phyloP scores from a whole-genome alignment of 176 grass and related monocot species.

The Pontederia crassipes region DNA sequence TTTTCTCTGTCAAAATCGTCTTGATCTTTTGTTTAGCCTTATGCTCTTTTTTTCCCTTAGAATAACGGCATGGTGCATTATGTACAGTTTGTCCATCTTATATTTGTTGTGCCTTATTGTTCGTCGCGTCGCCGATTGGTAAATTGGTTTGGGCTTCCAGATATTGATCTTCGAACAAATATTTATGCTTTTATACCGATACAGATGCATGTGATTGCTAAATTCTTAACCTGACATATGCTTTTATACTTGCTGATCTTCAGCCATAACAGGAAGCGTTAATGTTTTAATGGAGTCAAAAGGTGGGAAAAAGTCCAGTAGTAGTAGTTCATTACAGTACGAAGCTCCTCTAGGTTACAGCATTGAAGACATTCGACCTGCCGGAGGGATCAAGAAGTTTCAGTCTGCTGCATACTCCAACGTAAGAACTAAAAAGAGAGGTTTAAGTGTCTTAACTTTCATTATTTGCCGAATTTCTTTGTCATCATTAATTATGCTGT shows the following conservation, averaged over 20 bases:
- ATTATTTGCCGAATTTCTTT: no score
- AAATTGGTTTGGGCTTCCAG: no score
- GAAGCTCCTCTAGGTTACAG: slow-evolving; percentile 74
- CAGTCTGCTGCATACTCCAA: slow-evolving; percentile 80
- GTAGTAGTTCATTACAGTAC: slow-evolving; percentile 66
- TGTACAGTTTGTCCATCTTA: no score
- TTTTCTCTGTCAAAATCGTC: no score
- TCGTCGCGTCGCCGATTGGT: no score
- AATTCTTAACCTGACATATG: not conserved
- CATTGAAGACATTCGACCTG: slow-evolving; percentile 76
- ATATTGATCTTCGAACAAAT: no score
- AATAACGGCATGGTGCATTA: no score
- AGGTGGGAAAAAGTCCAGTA: slow-evolving; percentile 60
- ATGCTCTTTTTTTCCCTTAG: no score
- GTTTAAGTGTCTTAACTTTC: not conserved
- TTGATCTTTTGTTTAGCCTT: no score
- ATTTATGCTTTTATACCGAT: not conserved
- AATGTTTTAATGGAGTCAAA: slow-evolving; percentile 84
- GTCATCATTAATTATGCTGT: not conserved
- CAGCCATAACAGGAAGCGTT: slow-evolving; percentile 26
- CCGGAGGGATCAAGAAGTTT: slow-evolving; percentile 59
- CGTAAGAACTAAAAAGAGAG: slow-evolving; percentile 23
- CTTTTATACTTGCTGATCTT: not conserved
- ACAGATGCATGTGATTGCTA: not conserved
- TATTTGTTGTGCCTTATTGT: no score